Conservation (phyloP, 805 yeast genomes). For the Metschnikowia dekortorum region DNA sequence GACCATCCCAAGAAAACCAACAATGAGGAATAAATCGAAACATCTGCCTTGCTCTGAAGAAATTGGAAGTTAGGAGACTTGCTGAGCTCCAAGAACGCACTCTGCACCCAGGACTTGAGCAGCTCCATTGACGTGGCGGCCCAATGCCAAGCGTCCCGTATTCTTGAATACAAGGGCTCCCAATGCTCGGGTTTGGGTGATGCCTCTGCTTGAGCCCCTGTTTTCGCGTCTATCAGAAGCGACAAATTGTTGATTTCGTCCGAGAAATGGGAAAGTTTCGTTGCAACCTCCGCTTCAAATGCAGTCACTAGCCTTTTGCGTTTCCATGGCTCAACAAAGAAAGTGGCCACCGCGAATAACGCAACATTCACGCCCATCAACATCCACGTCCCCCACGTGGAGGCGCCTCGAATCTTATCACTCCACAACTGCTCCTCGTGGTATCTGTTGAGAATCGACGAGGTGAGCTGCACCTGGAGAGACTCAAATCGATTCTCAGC, state of each 20-base stretch:
- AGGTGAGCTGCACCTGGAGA: slow-evolving; percentile 61
- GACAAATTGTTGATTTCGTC: slow-evolving; percentile 9
- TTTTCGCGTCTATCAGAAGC: background rate
- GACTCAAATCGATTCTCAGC: slow-evolving; percentile 66
- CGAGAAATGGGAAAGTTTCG: slow-evolving; percentile 11
- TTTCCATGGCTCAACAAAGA: slow-evolving; percentile 93
- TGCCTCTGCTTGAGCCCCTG: background rate
- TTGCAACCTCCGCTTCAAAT: slow-evolving; percentile 75
- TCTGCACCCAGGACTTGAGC: background rate
- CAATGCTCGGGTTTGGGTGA: background rate
- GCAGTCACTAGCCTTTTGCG: slow-evolving; percentile 72
- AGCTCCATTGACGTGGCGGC: background rate
- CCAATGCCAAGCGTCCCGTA: background rate
- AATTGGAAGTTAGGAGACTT: slow-evolving; percentile 1
- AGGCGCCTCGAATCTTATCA: slow-evolving; percentile 87
- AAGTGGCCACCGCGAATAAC: slow-evolving; percentile 74
- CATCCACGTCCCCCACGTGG: slow-evolving; percentile 94
- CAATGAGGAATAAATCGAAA: slow-evolving; percentile 11
- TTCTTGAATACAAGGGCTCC: background rate
- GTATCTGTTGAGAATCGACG: slow-evolving; percentile 78
- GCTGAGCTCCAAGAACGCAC: background rate
- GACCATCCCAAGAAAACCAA: slow-evolving; percentile 11
- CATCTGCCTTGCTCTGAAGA: slow-evolving; percentile 7
- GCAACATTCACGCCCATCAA: slow-evolving; percentile 83
- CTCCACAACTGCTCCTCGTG: slow-evolving; percentile 99